Conservation (phyloP, 2,329 filamentous ascomycete species). For the Balansia obtecta region DNA sequence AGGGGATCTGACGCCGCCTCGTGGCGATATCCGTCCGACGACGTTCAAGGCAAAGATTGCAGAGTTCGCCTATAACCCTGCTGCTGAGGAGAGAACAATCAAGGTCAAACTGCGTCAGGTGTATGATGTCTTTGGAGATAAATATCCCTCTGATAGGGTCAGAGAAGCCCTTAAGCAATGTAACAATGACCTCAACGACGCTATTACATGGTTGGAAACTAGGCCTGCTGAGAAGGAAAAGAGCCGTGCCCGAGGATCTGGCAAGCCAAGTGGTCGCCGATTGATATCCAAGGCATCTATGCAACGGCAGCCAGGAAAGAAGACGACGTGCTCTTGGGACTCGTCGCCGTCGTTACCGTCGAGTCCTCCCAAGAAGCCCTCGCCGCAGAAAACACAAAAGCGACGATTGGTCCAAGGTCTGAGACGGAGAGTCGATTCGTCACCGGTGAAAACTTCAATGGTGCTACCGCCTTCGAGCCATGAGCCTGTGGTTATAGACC, state of each 20-base stretch:
- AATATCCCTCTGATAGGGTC: slow-evolving; percentile 17
- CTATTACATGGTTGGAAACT: slow-evolving; percentile 19
- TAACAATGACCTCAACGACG: slow-evolving; percentile 23
- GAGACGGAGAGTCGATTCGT: slow-evolving; percentile 14
- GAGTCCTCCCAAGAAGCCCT: slow-evolving; percentile 17
- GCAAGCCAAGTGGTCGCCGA: slow-evolving; percentile 15
- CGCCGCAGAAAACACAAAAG: slow-evolving; percentile 9
- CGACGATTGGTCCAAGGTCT: slow-evolving; percentile 26
- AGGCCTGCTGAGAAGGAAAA: slow-evolving; percentile 5
- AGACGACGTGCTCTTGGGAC: slow-evolving; percentile 8
- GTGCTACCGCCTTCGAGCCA: slow-evolving; percentile 20
- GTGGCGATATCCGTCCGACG: slow-evolving; percentile 52
- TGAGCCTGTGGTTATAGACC: slow-evolving; percentile 21
- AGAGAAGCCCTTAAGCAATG: slow-evolving; percentile 20
- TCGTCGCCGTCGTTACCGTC: slow-evolving; percentile 13
- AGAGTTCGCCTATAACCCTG: slow-evolving; percentile 35
- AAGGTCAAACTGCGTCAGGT: slow-evolving; percentile 23
- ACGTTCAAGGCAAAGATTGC: slow-evolving; percentile 31
- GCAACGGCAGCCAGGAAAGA: slow-evolving; percentile 9
- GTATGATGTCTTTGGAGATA: slow-evolving; percentile 22
- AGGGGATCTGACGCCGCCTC: slow-evolving; percentile 32
- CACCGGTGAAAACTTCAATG: slow-evolving; percentile 11
- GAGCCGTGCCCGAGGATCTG: neutral
- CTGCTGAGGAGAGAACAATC: slow-evolving; percentile 25
- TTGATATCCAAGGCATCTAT: slow-evolving; percentile 20